Base-by-base conservation (phyloP, 768 basidiomycete genomes). In the Hysterangium stoloniferum region DNA sequence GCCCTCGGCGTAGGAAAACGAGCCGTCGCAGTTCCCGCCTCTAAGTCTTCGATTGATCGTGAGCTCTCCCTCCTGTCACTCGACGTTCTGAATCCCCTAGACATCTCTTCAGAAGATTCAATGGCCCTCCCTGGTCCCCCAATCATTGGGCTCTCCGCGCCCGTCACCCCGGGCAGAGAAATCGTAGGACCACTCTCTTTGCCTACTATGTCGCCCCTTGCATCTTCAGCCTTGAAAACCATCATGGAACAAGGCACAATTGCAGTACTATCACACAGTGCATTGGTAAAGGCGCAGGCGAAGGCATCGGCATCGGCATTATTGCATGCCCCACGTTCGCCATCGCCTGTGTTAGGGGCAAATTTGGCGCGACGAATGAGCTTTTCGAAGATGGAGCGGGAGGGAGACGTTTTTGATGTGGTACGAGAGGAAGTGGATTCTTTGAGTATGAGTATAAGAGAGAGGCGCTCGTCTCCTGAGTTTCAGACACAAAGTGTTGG, bases 191-290 rank as follows among this genome's bases (percentile, higher is more conserved):
- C 25, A 13, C 13, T 27, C 29, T 13, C 4, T 17, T 4, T 32
- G 44, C 44, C 44, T 12, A 15, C 19, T 9, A 45, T 45, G 25
- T 58, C 66, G 6, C 57, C 64, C 25, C 59, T 66, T 52, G 64
- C 69, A 49, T 59, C 59, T 48, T 69, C 78, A 37, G 80, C 75
- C 0, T 69, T 84, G 68, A 77, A 82, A 51, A 74, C 74, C 44
- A 69, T 84, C 9, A 83, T 84, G 82, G 80, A 86, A 54, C 74
- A 79, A 58, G 77, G 75, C 72, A 54, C 24, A 61, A 46, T 7
- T 19, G 4, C n/a, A 17, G 11, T 38, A 5, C 22, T 32, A 11
- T 27, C 22, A 13, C 44, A 31, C 33, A 22, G 28, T 11, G 5
- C 44, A 13, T 29, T 29, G 67, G 32, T 58, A 56, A 1, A 58